Base-by-base conservation (phyloP, 805 yeast species). In the Cyberlindnera veronae region DNA sequence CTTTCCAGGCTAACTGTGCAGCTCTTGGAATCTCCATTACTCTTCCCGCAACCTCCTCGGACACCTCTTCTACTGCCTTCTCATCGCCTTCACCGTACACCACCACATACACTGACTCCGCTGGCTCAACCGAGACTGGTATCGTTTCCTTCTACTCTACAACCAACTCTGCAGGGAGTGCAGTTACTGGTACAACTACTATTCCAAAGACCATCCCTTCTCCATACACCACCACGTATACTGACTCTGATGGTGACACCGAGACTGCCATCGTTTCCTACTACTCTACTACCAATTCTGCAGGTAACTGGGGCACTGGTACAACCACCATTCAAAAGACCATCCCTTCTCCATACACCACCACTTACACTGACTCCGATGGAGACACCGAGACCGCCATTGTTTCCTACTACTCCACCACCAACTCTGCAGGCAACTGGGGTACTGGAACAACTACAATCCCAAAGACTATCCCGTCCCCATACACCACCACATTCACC, bases 211-310 rank as follows among this genome's bases (percentile, higher is more conserved):
- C 26, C 13, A 13, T 30, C 16, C 9, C 14, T 5, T 22, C 21
- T n/a, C 15, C n/a, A 20, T 17, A 18, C 23, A 16, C 30, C 30
- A 28, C 30, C 39, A n/a, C n/a, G n/a, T n/a, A n/a, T n/a, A n/a
- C n/a, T n/a, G n/a, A n/a, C n/a, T n/a, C n/a, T n/a, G n/a, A n/a
- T n/a, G n/a, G n/a, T n/a, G n/a, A n/a, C n/a, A n/a, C n/a, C n/a
- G n/a, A n/a, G n/a, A n/a, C n/a, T 14, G 42, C 28, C 18, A 21
- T 39, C 24, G 38, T 39, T 11, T 39, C 42, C 3, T 29, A 18
- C 32, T 39, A 34, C 36, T 19, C 35, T 11, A 39, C 42, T 22
- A 39, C 35, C 14, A 35, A 39, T n/a, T 14, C 37, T 29, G 28
- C 29, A 23, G 42, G 42, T 28, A 7, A 20, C 24, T 16, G 14